Evolutionary conservation across 202 grass and related monocot genomes (phyloP), one percentile per base, ranked within the genome.

Genomic region (Tripidium arundinaceum): DNA sequence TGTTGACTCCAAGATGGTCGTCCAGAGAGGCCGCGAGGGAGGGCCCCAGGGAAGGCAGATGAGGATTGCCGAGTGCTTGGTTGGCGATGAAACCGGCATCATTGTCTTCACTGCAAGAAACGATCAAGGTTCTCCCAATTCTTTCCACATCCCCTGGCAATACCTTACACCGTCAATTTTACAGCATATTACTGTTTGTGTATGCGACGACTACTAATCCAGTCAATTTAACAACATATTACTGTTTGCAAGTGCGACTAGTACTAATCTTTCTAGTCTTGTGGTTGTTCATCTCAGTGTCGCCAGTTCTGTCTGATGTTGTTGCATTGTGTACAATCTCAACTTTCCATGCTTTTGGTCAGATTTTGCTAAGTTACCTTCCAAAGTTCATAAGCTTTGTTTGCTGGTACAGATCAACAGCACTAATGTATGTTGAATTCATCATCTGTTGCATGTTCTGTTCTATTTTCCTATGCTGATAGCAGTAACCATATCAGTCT

Each of bases 31-130:
- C 72, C 82, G 82, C 13, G 82, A 84, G 0, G 69, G 87, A 16
- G 65, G 11, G 12, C 77, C 72, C 7, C 88, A 86, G 57, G 70
- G 76, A 46, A 73, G 86, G 65, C 88, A 83, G 63, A 86, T 83
- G 88, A 47, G 89, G 72, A 78, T 87, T n/a, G 72, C 89, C 4
- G 89, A 91, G 85, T 91, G 85, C 85, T 68, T 91, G 72, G 89
- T 91, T 25, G 89, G 89, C 8, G 89, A 91, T 49, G 89, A 87
- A 66, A 87, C 89, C 0, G 89, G 89, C 8, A 84, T 87, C 62
- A 77, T 91, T 26, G 87, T 89, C 6, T 85, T 89, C 46, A 89
- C 82, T 2, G 87, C 87, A 1, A 84, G 87, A 74, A 89, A 89
- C 47, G 87, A 89, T 1, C 87, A 89, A 83, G 86, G 85, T 87